Evolutionary conservation across 139 green algal species (phyloP).

Genomic region (Picochlorum sp.): DNA sequence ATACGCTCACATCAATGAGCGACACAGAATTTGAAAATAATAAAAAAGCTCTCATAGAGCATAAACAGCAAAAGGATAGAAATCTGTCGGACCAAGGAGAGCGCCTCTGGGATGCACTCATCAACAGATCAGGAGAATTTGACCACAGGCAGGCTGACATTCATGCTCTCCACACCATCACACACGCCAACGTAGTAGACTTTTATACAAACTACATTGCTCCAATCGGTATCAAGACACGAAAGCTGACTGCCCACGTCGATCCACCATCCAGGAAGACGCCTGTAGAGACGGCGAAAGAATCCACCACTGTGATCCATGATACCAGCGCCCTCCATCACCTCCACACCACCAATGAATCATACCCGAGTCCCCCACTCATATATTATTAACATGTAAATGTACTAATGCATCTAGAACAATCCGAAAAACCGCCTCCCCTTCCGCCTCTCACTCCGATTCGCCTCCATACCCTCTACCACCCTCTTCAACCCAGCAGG

Average conservation of each 20-base stretch:
- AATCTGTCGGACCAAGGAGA: slow-evolving; percentile 66
- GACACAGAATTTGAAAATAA: slow-evolving; percentile 68
- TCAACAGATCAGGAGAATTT: slow-evolving; percentile 59
- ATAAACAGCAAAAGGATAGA: slow-evolving; percentile 64
- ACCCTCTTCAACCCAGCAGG: too few species aligned
- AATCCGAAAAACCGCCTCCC: too few species aligned
- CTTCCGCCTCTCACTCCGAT: too few species aligned
- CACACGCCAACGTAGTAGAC: slow-evolving; percentile 19
- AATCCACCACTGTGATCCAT: background rate
- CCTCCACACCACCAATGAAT: background rate
- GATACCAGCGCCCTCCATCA: background rate
- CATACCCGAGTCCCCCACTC: too few species aligned
- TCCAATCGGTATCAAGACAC: slow-evolving; percentile 8
- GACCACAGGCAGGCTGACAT: slow-evolving; percentile 41
- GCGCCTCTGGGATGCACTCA: slow-evolving; percentile 72
- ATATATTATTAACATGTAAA: too few species aligned
- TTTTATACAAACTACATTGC: slow-evolving; percentile 28
- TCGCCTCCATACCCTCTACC: too few species aligned
- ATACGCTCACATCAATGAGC: slow-evolving; percentile 28
- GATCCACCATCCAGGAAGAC: background rate
- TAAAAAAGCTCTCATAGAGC: slow-evolving; percentile 46
- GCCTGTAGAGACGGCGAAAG: background rate
- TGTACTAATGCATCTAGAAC: too few species aligned
- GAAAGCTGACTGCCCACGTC: slow-evolving; percentile 45
- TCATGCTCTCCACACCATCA: slow-evolving; percentile 30